Evolutionary conservation across 2,329 filamentous ascomycete genomes (phyloP).

Genomic region (Penicillium janthinellum): DNA sequence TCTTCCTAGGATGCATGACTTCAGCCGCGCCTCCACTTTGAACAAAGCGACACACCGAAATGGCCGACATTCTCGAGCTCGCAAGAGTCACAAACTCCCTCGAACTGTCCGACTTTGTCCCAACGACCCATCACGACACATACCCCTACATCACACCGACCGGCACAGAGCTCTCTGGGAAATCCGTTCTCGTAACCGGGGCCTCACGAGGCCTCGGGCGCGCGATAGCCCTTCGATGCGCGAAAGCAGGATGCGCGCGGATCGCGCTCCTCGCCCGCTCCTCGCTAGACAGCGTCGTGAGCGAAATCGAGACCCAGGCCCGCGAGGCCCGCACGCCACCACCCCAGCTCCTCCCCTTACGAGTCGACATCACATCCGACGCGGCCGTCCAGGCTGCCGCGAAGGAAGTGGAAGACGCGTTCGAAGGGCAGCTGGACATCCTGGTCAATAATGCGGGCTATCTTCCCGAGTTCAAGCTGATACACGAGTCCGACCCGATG

Average conservation of each 20-base stretch:
- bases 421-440: conserved; percentile 43
- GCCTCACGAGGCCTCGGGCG: conserved; percentile 58
- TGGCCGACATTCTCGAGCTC: neutral
- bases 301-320: conserved; percentile 40
- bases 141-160: conserved; percentile 55
- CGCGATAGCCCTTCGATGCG: conserved; percentile 58
- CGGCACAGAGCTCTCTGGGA: conserved; percentile 43
- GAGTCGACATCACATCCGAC: conserved; percentile 47
- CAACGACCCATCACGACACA: conserved; percentile 42
- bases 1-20: no score
- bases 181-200: conserved; percentile 57
- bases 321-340: conserved; percentile 35
- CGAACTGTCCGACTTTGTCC: neutral
- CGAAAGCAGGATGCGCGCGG: conserved; percentile 53
- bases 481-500: conserved; percentile 40
- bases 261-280: conserved; percentile 60
- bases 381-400: conserved; percentile 31
- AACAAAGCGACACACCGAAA: neutral
- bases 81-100: neutral
- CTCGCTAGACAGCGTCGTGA: conserved; percentile 41
- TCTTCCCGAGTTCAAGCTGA: conserved; percentile 26
- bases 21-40: no score
- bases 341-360: conserved; percentile 48
- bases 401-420: neutral
- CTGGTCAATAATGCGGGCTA: conserved; percentile 54